Base-by-base conservation (phyloP, 1,139 yeast species). In the Magnusiomyces fungicola region DNA sequence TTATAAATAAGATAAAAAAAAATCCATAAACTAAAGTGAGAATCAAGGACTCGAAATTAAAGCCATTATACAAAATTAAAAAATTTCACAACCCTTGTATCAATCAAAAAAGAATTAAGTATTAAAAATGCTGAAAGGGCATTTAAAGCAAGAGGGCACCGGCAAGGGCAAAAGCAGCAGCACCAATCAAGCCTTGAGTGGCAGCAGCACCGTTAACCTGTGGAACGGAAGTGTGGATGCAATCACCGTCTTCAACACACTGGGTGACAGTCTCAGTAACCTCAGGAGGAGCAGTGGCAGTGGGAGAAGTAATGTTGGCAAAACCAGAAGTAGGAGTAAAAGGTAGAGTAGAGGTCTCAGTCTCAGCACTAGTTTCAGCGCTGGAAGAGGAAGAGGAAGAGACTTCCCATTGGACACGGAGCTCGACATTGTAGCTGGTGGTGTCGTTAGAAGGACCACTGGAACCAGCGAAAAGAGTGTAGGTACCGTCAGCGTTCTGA, bases 311-410 rank as follows among this genome's bases (percentile, higher is more conserved):
- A 19, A n/a, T 18, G 38, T 19, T 34, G 38, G 38, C 23, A 23
- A 6, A 6, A 18, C 10, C 52, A 30, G 61, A 45, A n/a, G n/a
- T n/a, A n/a, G n/a, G n/a, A n/a, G n/a, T n/a, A n/a, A n/a, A n/a
- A n/a, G n/a, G n/a, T n/a, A n/a, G n/a, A n/a, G n/a, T n/a, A 53
- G 80, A 83, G 61, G 81, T 79, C 62, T 23, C 9, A 27, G 27
- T 3, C 16, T 21, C 5, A 18, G 36, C 32, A 39, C 19, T 18
- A 21, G 30, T 16, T 3, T 21, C 7, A 22, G 43, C 32, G 25
- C 14, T 32, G 9, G 14, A 21, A 39, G 43, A 14, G 10, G 43
- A 39, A 22, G 32, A 7, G 18, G 43, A 24, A 39, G 43, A 39
- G 5, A 22, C 41, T 12, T 21, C 21, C 43, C 43, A 39, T 14